Evolutionary conservation across 208 protist species (phyloP).

Genomic region (Wallacemonas rigidus): DNA sequence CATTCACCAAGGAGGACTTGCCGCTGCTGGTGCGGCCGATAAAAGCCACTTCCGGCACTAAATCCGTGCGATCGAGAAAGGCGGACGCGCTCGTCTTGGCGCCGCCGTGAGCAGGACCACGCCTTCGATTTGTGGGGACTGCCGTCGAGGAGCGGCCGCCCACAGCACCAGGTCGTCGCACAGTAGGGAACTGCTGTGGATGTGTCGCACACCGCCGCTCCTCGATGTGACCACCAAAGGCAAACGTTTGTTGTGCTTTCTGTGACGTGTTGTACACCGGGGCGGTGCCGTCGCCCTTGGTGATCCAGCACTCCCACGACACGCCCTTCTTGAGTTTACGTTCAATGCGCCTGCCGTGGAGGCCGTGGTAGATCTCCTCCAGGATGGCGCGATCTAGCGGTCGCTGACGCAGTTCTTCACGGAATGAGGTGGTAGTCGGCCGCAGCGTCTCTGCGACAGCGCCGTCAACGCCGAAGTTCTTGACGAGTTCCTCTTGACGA

Average conservation of each 20-base stretch:
- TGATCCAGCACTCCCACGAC: conserved; percentile 91
- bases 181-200: conserved; percentile 65
- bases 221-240: conserved; percentile 72
- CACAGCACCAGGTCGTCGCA: conserved; percentile 15
- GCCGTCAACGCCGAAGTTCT: conserved; percentile 77
- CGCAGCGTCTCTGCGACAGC: conserved; percentile 73
- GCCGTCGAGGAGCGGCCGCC: neutral
- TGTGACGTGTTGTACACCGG: conserved; percentile 78
- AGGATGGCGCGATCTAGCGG: conserved; percentile 85
- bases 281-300: conserved; percentile 88
- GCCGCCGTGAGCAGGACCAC: conserved; percentile 4
- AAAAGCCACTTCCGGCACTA: conserved; percentile 85
- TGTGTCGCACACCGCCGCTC: conserved; percentile 55
- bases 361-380: conserved; percentile 88
- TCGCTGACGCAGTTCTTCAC: conserved; percentile 65
- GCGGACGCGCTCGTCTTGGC: neutral
- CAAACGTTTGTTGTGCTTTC: conserved; percentile 89
- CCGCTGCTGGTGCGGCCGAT: conserved; percentile 85
- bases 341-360: conserved; percentile 85
- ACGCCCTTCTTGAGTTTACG: conserved; percentile 82
- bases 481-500: conserved; percentile 65
- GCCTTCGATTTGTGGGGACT: neutral
- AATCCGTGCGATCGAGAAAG: conserved; percentile 9
- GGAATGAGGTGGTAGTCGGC: conserved; percentile 63
- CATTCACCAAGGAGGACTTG: conserved; percentile 89